These are phyloP conservation scores for Cylindrodendrum hubeiense DNA, from an alignment of 2,329 filamentous ascomycete genomes.

Conservation along the genomic window DNA sequence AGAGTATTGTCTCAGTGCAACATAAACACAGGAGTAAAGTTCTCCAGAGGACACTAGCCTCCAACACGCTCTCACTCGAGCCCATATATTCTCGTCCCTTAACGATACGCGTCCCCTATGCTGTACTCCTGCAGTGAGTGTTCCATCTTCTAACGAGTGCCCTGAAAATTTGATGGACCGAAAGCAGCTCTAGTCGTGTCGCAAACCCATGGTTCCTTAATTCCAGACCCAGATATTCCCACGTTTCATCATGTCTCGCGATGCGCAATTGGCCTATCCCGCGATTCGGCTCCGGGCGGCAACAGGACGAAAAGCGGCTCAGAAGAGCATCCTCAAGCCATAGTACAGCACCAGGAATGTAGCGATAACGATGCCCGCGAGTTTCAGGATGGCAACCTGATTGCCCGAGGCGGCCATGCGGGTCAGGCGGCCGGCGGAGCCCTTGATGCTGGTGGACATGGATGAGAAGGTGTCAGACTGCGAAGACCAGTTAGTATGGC, in stretches of 20 bases:
- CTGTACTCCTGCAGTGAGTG: background rate
- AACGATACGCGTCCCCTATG: background rate
- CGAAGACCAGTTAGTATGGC: slow-evolving; percentile 21
- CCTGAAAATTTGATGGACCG: background rate
- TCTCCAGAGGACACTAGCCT: slow-evolving; percentile 16
- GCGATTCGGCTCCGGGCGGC: background rate
- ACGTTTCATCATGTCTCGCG: slow-evolving; percentile 11
- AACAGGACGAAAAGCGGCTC: slow-evolving; percentile 24
- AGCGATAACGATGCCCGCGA: slow-evolving; percentile 85
- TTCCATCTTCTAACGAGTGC: slow-evolving; percentile 13
- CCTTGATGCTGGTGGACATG: slow-evolving; percentile 85
- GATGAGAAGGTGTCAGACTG: slow-evolving; percentile 92
- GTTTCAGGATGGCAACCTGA: slow-evolving; percentile 89
- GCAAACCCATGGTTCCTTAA: background rate
- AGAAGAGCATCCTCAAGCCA: slow-evolving; percentile 73
- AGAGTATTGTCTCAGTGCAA: slow-evolving; percentile 9
- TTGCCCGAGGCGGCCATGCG: slow-evolving; percentile 94
- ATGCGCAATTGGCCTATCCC: background rate
- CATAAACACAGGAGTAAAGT: slow-evolving; percentile 3
- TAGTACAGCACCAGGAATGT: slow-evolving; percentile 83
- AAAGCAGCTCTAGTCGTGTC: background rate
- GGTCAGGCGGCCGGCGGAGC: slow-evolving; percentile 83
- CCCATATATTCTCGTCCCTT: slow-evolving; percentile 1
- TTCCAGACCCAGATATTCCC: background rate
- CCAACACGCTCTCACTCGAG: background rate